Evolutionary conservation across 106 monocot genomes (phyloP).

Genomic region (Platanthera zijinensis): DNA sequence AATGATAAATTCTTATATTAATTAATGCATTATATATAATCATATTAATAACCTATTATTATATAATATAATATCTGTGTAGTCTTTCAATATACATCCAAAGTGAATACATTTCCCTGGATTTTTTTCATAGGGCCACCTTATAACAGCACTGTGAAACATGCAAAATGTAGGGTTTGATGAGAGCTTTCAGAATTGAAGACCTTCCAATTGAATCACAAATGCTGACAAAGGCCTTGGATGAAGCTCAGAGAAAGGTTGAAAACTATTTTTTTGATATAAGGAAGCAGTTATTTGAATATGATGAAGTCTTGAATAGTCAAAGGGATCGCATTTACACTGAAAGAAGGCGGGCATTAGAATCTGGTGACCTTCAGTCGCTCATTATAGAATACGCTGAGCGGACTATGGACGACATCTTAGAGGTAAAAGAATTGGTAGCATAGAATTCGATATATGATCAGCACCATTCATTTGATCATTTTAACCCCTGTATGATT

Average conservation of each 20-base stretch:
- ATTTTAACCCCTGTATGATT: not conserved
- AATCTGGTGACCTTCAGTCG: slow-evolving; percentile 61
- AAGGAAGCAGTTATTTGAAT: slow-evolving; percentile 90
- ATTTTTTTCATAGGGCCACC: not conserved
- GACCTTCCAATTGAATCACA: slow-evolving; percentile 92
- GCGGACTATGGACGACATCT: slow-evolving; percentile 93
- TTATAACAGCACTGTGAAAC: slow-evolving; percentile 2
- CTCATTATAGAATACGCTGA: slow-evolving; percentile 91
- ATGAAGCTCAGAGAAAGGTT: slow-evolving; percentile 98
- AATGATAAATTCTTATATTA: too few species aligned
- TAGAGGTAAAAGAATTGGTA: slow-evolving; percentile 49
- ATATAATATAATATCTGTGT: not conserved
- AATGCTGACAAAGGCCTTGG: slow-evolving; percentile 92
- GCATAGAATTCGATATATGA: not conserved
- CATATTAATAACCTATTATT: too few species aligned
- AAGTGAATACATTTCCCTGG: not conserved
- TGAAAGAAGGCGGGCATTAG: slow-evolving; percentile 80
- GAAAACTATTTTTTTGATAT: slow-evolving; percentile 99
- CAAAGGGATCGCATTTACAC: slow-evolving; percentile 91
- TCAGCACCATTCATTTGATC: not conserved
- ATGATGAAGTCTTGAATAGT: slow-evolving; percentile 93
- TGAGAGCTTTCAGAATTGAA: slow-evolving; percentile 96
- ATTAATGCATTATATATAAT: too few species aligned
- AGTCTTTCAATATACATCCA: not conserved
- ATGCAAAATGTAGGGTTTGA: slow-evolving; percentile 62